Evolutionary conservation across 805 yeast species (phyloP).

Genomic region (Zygotorulaspora sp.): DNA sequence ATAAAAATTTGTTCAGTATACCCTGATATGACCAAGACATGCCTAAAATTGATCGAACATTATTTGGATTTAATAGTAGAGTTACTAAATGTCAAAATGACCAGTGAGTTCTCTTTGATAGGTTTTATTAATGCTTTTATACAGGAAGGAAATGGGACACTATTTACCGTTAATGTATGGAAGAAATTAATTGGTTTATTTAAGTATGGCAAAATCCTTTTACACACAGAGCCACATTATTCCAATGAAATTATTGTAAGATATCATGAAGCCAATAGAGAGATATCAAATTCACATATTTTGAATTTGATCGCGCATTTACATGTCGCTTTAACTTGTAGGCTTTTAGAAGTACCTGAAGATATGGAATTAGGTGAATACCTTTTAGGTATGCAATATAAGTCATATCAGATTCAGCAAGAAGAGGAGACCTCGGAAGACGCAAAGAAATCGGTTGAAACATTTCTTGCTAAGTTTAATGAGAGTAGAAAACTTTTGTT

Average conservation of each 20-base stretch:
- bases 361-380: slow-evolving; percentile 31
- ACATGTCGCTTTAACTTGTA: slow-evolving; percentile 31
- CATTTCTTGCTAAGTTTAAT: slow-evolving; percentile 35
- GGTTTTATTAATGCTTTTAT: slow-evolving; percentile 38
- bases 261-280: slow-evolving; percentile 29
- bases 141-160: slow-evolving; percentile 13
- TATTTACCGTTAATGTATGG: slow-evolving; percentile 20
- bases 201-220: slow-evolving; percentile 16
- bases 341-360: slow-evolving; percentile 28
- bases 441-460: slow-evolving; percentile 40
- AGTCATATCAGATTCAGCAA: slow-evolving; percentile 12
- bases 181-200: slow-evolving; percentile 13
- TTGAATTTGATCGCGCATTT: slow-evolving; percentile 22
- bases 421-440: slow-evolving; percentile 3
- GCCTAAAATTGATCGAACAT: slow-evolving; percentile 20
- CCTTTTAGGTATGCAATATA: slow-evolving; percentile 7
- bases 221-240: slow-evolving; percentile 9
- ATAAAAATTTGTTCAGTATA: slow-evolving; percentile 26
- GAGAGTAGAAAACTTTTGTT: slow-evolving; percentile 33
- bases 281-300: slow-evolving; percentile 27
- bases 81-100: slow-evolving; percentile 12
- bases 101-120: slow-evolving; percentile 34
- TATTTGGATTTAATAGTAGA: slow-evolving; percentile 24
- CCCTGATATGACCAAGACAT: slow-evolving; percentile 25
- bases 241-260: slow-evolving; percentile 30